phyloP scores from a whole-genome alignment of 1,284 basidiomycete genomes.

The Sporisorium graminicola region DNA sequence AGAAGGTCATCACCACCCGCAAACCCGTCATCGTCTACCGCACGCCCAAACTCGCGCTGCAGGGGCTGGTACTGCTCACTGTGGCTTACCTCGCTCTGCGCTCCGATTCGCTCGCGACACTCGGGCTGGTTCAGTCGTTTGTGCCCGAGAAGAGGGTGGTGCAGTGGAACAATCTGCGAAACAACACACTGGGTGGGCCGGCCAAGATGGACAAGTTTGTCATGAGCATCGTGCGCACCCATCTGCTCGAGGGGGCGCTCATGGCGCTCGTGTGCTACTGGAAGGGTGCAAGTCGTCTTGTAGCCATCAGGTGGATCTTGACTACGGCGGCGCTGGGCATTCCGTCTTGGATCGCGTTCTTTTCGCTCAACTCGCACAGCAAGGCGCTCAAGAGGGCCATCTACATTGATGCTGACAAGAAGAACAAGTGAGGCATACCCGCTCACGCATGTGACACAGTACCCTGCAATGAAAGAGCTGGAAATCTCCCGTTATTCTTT shows the following conservation, averaged over 20 bases:
- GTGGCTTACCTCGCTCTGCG: slow-evolving; percentile 36
- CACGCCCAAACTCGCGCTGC: slow-evolving; percentile 32
- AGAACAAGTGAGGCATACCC: slow-evolving; percentile 16
- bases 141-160: slow-evolving; percentile 24
- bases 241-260: slow-evolving; percentile 27
- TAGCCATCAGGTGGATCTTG: slow-evolving; percentile 39
- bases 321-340: slow-evolving; percentile 46
- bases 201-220: slow-evolving; percentile 39
- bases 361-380: slow-evolving; percentile 47
- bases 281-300: slow-evolving; percentile 32
- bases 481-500: neutral
- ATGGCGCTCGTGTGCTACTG: slow-evolving; percentile 40
- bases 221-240: slow-evolving; percentile 30
- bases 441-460: neutral
- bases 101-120: slow-evolving; percentile 35
- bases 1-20: slow-evolving; percentile 43
- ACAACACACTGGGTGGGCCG: slow-evolving; percentile 35
- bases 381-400: slow-evolving; percentile 27
- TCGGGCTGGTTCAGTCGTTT: slow-evolving; percentile 23
- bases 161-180: slow-evolving; percentile 42
- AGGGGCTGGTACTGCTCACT: slow-evolving; percentile 1
- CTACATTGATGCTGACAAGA: slow-evolving; percentile 26
- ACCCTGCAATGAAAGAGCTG: neutral
- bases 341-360: slow-evolving; percentile 53
- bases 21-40: slow-evolving; percentile 47